These are phyloP conservation scores for Acacia melanoxylon DNA, from an alignment of 306 rosid genomes.

Conservation along the genomic window DNA sequence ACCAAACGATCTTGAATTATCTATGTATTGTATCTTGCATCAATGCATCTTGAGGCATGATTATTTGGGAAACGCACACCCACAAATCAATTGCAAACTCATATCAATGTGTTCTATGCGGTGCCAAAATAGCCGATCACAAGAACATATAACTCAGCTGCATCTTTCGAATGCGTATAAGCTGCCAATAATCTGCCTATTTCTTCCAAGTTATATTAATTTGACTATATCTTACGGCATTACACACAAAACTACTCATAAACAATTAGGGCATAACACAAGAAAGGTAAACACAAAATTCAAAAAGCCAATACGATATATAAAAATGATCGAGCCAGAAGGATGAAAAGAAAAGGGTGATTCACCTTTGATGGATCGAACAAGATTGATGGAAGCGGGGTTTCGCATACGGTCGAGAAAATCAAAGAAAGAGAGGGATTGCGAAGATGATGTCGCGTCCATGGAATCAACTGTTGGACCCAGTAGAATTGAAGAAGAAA, in stretches of 20 bases:
- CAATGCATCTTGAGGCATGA: not conserved
- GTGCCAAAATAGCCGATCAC: not conserved
- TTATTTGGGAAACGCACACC: not conserved
- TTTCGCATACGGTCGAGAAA: constrained; percentile 82
- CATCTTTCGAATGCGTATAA: not conserved
- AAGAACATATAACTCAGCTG: not conserved
- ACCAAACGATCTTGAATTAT: not conserved
- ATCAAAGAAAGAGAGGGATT: constrained; percentile 51
- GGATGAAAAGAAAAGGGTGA: not conserved
- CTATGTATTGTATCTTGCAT: not conserved
- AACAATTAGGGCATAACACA: not conserved
- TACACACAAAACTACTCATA: not conserved
- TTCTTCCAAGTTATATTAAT: not conserved
- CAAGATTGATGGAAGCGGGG: constrained; percentile 70
- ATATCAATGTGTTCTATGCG: not conserved
- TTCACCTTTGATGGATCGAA: constrained; percentile 72
- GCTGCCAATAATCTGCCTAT: not conserved
- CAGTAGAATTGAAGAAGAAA: not conserved
- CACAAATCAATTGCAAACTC: not conserved
- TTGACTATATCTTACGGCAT: not conserved
- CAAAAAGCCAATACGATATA: not conserved
- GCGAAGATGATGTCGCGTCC: constrained; percentile 45
- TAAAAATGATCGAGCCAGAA: not conserved
- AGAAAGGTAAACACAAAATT: not conserved
- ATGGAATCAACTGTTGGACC: constrained; percentile 7